Evolutionary conservation across 2,329 filamentous ascomycete species (phyloP), one percentile per base, ranked within the genome.

Genomic region (Tolypocladium album): DNA sequence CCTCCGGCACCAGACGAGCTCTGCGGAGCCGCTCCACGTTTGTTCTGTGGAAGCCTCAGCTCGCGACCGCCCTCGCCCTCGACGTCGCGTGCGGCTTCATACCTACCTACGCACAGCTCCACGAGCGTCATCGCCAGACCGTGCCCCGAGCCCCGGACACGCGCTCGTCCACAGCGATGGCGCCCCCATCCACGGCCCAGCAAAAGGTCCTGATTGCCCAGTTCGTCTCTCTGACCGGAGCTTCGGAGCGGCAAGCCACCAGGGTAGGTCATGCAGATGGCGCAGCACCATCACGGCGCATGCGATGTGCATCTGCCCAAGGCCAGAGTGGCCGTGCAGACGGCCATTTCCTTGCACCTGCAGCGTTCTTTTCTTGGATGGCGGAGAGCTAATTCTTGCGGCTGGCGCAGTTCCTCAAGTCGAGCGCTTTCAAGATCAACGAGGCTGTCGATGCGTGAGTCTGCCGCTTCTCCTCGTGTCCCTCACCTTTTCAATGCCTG

Each of bases 401-500:
- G 56, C 53, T 61, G 42, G 59, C 61, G 61, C 62, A 82, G 80
- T 81, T 73, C 63, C 73, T 82, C 27, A 83, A 78, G 65, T 75
- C 72, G 55, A 68, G 76, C 7, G 73, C 74, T 55, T 84, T 79
- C 68, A 80, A 78, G 67, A 68, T 84, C 8, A 78, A 83, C 60
- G 75, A 80, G 61, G 82, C 82, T 45, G 72, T 83, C 56, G 80
- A 85, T 73, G 71, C 77, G 82, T 85, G 76, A 82, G 82, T 83
- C n/a, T 17, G 34, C 27, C 40, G n/a, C 58, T 64, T 58, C 50
- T 61, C 60, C 5, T 39, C 58, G 45, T 45, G 60, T 57, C 58
- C 55, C 42, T 24, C 40, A 22, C 42, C 50, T 40, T 8, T 13
- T 24, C 31, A 58, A 36, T 61, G 47, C 47, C 27, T 61, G 20